Base-by-base conservation (phyloP, 345 rosid genomes). In the Gossypium herbaceum region DNA sequence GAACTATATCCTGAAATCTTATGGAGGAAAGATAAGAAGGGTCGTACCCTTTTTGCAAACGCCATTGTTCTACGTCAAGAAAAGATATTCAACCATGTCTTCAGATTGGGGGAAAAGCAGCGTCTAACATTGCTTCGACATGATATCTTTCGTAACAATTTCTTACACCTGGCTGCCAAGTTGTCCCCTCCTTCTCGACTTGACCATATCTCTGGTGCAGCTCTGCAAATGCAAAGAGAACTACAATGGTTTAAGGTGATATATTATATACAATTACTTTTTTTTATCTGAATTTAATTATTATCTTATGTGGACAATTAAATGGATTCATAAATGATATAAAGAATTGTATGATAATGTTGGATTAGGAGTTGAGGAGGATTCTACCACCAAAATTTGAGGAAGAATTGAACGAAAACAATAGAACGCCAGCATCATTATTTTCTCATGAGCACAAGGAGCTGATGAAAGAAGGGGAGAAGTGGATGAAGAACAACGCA, bases 401-500 rank as follows among this genome's bases (percentile, higher is more conserved):
- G 47, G 55, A 57, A 51, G 56, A 63, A 12, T 0, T 22, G 2
- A 82, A 82, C 45, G 68, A 68, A 59, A 34, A 62, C 3, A 12
- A 58, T 0, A 4, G 13, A 60, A 82, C 79, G 13, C 75, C 84
- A 0, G 34, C 67, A 2, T 22, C 77, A 17, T 3, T 84, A 2
- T 86, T 84, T 25, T 61, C 80, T 8, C 19, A 9, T 0, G 73
- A 54, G 9, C 87, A 84, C 61, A 73, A 79, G 44, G 48, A 55
- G 2, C 56, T 84, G 24, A 12, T 72, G 0, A 81, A 59, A 68
- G 80, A 84, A 59, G 85, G 62, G 7, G 85, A 84, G 73, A 62
- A 79, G 11, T 85, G 87, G 90, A 85, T 87, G 88, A 83, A 83
- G 54, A 72, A 51, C 75, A 80, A 85, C 0, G 84, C 88, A 5